phyloP scores from a whole-genome alignment of 2,329 filamentous ascomycete genomes.

The Aspergillus flavus region DNA sequence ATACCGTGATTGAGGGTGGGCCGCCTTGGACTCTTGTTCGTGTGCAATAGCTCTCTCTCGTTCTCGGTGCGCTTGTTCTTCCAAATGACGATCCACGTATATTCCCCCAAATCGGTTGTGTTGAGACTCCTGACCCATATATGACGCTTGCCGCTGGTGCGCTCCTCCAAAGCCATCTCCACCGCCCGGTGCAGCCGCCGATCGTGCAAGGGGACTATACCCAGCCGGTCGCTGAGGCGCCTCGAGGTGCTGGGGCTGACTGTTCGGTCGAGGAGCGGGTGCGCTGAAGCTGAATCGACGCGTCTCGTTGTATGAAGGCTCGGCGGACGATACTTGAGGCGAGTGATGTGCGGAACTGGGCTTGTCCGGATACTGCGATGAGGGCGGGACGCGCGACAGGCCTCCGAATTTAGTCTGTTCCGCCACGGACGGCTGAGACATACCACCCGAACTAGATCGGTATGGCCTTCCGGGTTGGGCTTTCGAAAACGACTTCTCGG shows the following conservation, averaged over 20 bases:
- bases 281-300: slow-evolving; percentile 49
- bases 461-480: slow-evolving; percentile 36
- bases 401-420: slow-evolving; percentile 39
- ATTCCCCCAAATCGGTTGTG: slow-evolving; percentile 35
- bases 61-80: slow-evolving; percentile 40
- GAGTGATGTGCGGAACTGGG: slow-evolving; percentile 37
- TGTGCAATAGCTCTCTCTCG: slow-evolving; percentile 33
- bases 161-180: slow-evolving; percentile 26
- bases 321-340: slow-evolving; percentile 37
- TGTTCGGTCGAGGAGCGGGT: slow-evolving; percentile 46
- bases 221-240: slow-evolving; percentile 32
- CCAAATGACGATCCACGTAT: slow-evolving; percentile 38
- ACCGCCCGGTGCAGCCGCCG: slow-evolving; percentile 24
- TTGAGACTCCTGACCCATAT: slow-evolving; percentile 34
- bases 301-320: slow-evolving; percentile 35
- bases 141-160: slow-evolving; percentile 32
- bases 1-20: slow-evolving; percentile 32
- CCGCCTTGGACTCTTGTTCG: slow-evolving; percentile 33
- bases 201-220: slow-evolving; percentile 39
- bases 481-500: slow-evolving; percentile 66
- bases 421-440: slow-evolving; percentile 24
- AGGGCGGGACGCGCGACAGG: slow-evolving; percentile 31
- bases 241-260: slow-evolving; percentile 44
- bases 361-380: slow-evolving; percentile 41
- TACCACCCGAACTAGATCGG: slow-evolving; percentile 40